Evolutionary conservation across 768 basidiomycete genomes (phyloP), one percentile per base, ranked within the genome.

Genomic region (Pleurotus ostreatus): DNA sequence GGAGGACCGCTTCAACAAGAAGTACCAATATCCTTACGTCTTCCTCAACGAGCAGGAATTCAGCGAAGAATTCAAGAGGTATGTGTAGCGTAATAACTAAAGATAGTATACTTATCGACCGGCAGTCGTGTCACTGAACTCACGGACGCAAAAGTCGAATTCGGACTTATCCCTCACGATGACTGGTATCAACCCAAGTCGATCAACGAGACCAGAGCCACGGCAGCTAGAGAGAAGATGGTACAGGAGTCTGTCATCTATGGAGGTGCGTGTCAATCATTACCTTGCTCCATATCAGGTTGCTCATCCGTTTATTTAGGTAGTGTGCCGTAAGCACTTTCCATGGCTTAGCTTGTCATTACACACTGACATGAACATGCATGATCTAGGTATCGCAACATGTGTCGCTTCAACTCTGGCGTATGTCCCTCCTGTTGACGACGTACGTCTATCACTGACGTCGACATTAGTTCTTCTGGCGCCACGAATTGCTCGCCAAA

Each of bases 401-500:
- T 98, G 96, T 98, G 96, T 70, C 84, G 96, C 15, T 98, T 84
- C 74, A 94, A 97, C 72, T 94, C 92, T 52, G 94, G 93, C 34
- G 92, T 94, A 72, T 63, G 84, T 75, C n/a, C 9, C 8, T 38
- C 30, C 11, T 34, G 30, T 4, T 34, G 11, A 34, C 30, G 11
- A 34, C 30, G 8, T 34, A 34, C 11, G 11, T 9, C 30, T 34
- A 2, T 4, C 30, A 34, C 30, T 34, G 8, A 34, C 30, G 30
- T 11, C 30, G 8, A 34, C 40, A 41, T 7, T 57, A 92, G 86
- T 92, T 89, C 78, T 97, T 97, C 75, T 96, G 82, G 73, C 79
- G 81, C 56, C 93, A 96, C 56, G 85, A 89, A 60, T 73, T 95
- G 6, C 74, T 96, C 52, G 82, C 89, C 61, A 74, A 82, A 45